A percentile compares a stretch with the other conserved stretches of the same genome.
Evolutionary conservation across 2,329 filamentous ascomycete genomes (phyloP).

Genomic region (Arthrinium puccinioides): DNA sequence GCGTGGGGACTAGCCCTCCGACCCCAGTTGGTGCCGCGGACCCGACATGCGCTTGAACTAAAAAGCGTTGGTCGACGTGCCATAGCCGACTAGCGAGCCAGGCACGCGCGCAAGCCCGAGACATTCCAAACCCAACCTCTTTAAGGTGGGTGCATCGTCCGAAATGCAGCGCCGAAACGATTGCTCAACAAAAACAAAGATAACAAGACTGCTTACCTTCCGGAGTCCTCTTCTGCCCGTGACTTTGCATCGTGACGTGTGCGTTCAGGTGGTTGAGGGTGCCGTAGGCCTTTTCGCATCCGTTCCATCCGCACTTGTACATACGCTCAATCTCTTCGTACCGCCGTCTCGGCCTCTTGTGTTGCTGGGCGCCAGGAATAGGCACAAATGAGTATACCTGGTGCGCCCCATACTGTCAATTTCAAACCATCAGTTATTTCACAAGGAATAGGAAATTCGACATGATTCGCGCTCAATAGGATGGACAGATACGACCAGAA

Average conservation of each 20-base stretch:
- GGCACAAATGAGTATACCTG: constrained; percentile 98
- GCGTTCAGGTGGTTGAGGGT: constrained; percentile 96
- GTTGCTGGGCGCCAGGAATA: constrained; percentile 92
- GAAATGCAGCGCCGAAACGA: no score
- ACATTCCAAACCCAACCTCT: not conserved
- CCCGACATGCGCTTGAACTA: no score
- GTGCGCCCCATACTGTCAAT: constrained; percentile 23
- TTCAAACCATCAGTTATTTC: constrained; percentile 24
- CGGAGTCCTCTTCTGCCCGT: constrained; percentile 87
- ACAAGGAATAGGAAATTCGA: constrained; percentile 6
- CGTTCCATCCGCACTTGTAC: constrained; percentile 99
- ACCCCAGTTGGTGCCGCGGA: constrained; percentile 4
- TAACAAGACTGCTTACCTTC: constrained; percentile 64
- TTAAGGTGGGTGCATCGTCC: no score
- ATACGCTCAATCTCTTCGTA: constrained; percentile 99
- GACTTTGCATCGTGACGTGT: constrained; percentile 97
- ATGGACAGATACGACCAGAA: not conserved
- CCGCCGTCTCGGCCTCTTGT: constrained; percentile 85
- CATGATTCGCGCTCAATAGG: no score
- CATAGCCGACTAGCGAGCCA: no score
- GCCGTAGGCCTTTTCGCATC: constrained; percentile 97
- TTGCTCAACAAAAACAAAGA: not conserved
- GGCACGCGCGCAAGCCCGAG: no score
- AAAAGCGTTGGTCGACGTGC: not conserved
- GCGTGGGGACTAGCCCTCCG: constrained; percentile 1